Conservation (phyloP, 1,284 basidiomycete species). For the Pisolithus thermaeus region DNA sequence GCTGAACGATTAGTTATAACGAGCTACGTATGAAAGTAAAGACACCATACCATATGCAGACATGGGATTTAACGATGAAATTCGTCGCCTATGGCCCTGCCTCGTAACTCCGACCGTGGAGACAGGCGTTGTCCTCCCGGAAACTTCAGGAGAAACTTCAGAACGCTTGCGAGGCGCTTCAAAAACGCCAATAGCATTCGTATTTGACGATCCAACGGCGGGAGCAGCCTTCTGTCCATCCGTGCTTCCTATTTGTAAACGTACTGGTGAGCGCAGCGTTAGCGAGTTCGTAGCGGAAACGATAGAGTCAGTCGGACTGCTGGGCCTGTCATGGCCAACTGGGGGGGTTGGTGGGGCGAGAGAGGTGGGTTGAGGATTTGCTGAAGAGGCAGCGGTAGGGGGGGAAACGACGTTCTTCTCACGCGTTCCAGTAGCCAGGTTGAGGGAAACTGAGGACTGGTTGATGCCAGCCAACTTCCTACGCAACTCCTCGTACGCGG, state of each 20-base stretch:
- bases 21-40: neutral
- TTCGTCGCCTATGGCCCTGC: conserved; percentile 38
- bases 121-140: conserved; percentile 66
- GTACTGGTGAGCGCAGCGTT: conserved; percentile 50
- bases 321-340: conserved; percentile 43
- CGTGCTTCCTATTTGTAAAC: conserved; percentile 58
- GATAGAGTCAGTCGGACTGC: conserved; percentile 70
- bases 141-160: conserved; percentile 59
- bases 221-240: conserved; percentile 81
- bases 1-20: conserved; percentile 6
- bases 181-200: conserved; percentile 70
- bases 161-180: conserved; percentile 62
- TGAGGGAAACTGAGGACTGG: conserved; percentile 58
- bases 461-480: conserved; percentile 66
- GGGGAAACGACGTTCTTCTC: conserved; percentile 33
- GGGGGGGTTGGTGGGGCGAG: conserved; percentile 33
- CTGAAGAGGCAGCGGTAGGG: conserved; percentile 6
- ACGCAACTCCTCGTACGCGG: conserved; percentile 70
- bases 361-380: conserved; percentile 23
- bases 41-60: conserved; percentile 62
- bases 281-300: conserved; percentile 63
- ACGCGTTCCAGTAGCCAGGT: conserved; percentile 38
- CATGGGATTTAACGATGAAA: conserved; percentile 49
- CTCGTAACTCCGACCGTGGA: conserved; percentile 51
- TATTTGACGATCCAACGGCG: conserved; percentile 73